Base-by-base conservation (phyloP, 257 asterid species). In the Verbascum thapsus region DNA sequence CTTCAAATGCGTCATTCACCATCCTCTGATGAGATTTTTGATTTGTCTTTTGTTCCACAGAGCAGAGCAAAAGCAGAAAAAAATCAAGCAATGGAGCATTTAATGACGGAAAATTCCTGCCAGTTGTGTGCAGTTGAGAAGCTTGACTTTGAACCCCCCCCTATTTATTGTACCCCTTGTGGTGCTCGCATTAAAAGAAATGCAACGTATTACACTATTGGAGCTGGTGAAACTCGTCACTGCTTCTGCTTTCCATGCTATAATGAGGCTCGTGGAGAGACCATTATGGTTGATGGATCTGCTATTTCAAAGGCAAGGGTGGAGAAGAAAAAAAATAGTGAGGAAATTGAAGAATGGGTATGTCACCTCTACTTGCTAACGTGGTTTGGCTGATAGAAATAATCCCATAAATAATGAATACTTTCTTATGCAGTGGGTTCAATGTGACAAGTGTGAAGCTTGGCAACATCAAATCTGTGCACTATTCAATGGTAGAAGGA, bases 381-480 rank as follows among this genome's bases (percentile, higher is more conserved):
- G 30, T 59, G 44, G 20, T 55, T 45, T 40, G 39, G 22, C 30
- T 38, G n/a, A 58, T 44, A 55, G 57, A 32, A 12, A 56, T 61
- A 51, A 53, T 61, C 53, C 13, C 56, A 49, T 38, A 40, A 41
- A 61, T 54, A 67, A 19, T 60, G 74, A 58, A 69, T 47, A 59
- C 20, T 78, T 42, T 69, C n/a, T 76, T 71, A 56, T 63, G 75
- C 92, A 94, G 99, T 94, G 99, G 99, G 99, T 94, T 69, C 99
- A 94, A 78, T 94, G 99, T 66, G 99, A 94, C 74, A 94, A 86
- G 69, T 94, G 99, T 74, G 98, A 94, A 78, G 95, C 95, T 68
- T 94, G 99, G 99, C 99, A 94, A 76, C 99, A 94, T 76, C 99
- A 94, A 75, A 90, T 94, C 62, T 94, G 99, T 69, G 98, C 98